phyloP scores from a whole-genome alignment of 371 early-diverging fungal genomes.

The Homolaphlyctis polyrhiza region DNA sequence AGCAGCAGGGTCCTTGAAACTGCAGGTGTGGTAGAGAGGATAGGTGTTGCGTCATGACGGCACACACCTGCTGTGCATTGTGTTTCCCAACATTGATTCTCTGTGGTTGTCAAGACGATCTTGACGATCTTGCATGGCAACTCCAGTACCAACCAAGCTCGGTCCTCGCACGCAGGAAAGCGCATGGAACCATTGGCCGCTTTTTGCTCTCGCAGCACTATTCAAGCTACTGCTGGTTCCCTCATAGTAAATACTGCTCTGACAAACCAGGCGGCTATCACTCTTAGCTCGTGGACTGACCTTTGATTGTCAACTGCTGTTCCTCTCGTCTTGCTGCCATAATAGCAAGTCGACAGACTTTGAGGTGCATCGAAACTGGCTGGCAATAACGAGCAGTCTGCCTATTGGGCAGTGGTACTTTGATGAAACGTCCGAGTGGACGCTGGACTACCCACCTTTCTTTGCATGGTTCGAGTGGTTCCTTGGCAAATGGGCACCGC shows the following conservation, averaged over 20 bases:
- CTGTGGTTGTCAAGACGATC: too few relatives aligned
- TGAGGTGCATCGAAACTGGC: slow-evolving; percentile 98
- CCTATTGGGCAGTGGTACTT: slow-evolving; percentile 84
- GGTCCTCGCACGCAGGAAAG: neutral
- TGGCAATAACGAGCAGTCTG: slow-evolving; percentile 85
- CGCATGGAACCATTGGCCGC: neutral
- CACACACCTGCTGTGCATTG: too few relatives aligned
- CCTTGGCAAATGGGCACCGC: slow-evolving; percentile 58
- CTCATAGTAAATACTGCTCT: slow-evolving; percentile 12
- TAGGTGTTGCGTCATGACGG: too few relatives aligned
- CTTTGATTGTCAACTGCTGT: neutral
- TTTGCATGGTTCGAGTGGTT: slow-evolving; percentile 93
- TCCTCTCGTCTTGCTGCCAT: neutral
- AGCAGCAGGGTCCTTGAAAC: too few relatives aligned
- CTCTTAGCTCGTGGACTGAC: neutral
- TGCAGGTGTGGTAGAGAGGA: too few relatives aligned
- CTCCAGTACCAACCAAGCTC: too few relatives aligned
- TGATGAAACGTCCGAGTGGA: slow-evolving; percentile 93
- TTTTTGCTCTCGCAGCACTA: neutral
- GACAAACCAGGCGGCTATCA: too few relatives aligned
- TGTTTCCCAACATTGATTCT: too few relatives aligned
- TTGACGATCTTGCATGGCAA: too few relatives aligned
- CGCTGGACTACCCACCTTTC: slow-evolving; percentile 94
- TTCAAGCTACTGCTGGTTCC: slow-evolving; percentile 18
- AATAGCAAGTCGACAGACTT: slow-evolving; percentile 83